Percentiles rank a stretch among this genome's conserved stretches.
Evolutionary conservation across 2,329 filamentous ascomycete genomes (phyloP).

Genomic region (Ambrosiella xylebori): DNA sequence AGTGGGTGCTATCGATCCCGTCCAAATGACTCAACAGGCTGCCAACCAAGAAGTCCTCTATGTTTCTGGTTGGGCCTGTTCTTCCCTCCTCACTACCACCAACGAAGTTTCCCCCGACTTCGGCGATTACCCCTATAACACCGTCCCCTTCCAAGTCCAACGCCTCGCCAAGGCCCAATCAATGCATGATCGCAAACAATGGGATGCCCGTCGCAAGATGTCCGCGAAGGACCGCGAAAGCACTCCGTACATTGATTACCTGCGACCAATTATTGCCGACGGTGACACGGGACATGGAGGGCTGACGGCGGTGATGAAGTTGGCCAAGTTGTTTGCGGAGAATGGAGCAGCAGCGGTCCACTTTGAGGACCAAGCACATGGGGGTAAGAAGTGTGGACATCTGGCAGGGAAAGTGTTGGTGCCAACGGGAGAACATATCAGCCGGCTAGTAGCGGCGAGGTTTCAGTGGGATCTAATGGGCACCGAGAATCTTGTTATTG

Average conservation of each 20-base stretch:
- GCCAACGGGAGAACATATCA: slow-evolving; percentile 88
- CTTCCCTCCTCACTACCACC: slow-evolving; percentile 75
- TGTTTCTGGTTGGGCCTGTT: slow-evolving; percentile 94
- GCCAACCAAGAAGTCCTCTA: slow-evolving; percentile 92
- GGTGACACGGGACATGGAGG: slow-evolving; percentile 94
- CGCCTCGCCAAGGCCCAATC: slow-evolving; percentile 91
- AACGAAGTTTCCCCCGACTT: slow-evolving; percentile 98
- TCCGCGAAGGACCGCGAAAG: slow-evolving; percentile 51
- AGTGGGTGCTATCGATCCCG: slow-evolving; percentile 97
- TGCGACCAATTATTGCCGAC: slow-evolving; percentile 88
- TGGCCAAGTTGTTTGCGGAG: slow-evolving; percentile 94
- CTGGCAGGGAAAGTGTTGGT: slow-evolving; percentile 91
- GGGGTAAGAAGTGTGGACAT: slow-evolving; percentile 96
- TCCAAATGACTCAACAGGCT: slow-evolving; percentile 98
- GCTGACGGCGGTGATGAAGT: slow-evolving; percentile 79
- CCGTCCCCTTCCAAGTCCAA: slow-evolving; percentile 94
- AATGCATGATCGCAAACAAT: slow-evolving; percentile 91
- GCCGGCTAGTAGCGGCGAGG: slow-evolving; percentile 73
- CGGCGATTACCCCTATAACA: slow-evolving; percentile 98
- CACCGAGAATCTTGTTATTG: slow-evolving; percentile 83
- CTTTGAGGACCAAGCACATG: slow-evolving; percentile 94
- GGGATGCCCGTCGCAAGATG: slow-evolving; percentile 69
- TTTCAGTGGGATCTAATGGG: slow-evolving; percentile 99
- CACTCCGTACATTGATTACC: slow-evolving; percentile 76
- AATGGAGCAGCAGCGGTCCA: slow-evolving; percentile 92